Conservation (phyloP, 2,329 filamentous ascomycete species). For the Claviceps sp. region DNA sequence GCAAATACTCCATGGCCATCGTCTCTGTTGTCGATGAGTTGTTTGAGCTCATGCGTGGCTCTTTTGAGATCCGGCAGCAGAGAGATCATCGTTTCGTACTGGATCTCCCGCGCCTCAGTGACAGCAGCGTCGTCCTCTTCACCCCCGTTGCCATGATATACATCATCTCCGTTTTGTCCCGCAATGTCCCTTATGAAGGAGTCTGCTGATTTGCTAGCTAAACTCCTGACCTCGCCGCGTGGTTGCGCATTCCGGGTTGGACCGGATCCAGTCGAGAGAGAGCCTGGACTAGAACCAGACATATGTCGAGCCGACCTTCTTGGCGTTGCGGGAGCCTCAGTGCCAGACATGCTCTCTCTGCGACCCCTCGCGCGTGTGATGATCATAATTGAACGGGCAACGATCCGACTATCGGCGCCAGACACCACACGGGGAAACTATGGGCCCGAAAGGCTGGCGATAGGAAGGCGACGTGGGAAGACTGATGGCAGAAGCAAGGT, state of each 20-base stretch:
- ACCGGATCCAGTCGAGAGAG: background rate
- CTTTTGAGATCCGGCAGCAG: constrained; percentile 2
- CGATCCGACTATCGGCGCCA: too few relatives aligned
- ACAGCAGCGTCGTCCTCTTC: background rate
- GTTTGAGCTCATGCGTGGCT: constrained; percentile 4
- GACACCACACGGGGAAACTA: too few relatives aligned
- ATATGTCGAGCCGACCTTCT: background rate
- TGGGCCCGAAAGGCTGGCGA: too few relatives aligned
- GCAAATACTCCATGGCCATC: background rate
- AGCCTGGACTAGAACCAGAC: background rate
- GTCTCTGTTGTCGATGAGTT: background rate
- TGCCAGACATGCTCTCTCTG: background rate
- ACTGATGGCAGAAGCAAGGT: too few relatives aligned
- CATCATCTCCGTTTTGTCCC: too few relatives aligned
- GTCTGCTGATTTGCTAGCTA: constrained; percentile 1
- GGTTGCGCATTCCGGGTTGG: constrained; percentile 3
- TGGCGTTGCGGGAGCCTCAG: background rate
- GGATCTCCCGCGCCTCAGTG: background rate
- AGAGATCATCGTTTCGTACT: background rate
- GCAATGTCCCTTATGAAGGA: background rate
- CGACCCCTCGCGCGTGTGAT: background rate
- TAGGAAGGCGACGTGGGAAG: too few relatives aligned
- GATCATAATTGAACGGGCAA: background rate
- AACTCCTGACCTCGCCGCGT: background rate
- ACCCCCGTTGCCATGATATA: background rate